Evolutionary conservation across 306 rosid genomes (phyloP).

Genomic region (Luffa aegyptiaca): DNA sequence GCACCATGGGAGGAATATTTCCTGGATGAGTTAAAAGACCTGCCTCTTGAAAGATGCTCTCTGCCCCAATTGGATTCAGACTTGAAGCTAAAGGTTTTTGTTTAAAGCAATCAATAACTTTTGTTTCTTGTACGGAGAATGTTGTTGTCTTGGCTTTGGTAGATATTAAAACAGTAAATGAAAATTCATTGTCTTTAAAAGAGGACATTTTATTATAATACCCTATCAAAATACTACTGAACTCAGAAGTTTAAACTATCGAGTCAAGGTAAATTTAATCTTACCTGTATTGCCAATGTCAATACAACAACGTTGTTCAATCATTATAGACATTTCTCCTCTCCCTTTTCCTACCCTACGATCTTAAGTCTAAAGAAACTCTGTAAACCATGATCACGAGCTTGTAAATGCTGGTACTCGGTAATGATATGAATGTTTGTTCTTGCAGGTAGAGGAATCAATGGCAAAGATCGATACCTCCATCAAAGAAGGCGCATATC

Average conservation of each 20-base stretch:
- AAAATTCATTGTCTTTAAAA: not conserved
- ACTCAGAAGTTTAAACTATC: not conserved
- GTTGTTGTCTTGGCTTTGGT: not conserved
- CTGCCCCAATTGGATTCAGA: conserved; percentile 44
- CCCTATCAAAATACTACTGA: not conserved
- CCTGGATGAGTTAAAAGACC: conserved; percentile 62
- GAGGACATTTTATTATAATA: not conserved
- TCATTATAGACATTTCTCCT: not conserved
- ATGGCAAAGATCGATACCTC: conserved; percentile 63
- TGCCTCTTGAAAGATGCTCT: conserved; percentile 57
- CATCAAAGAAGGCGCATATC: conserved; percentile 84
- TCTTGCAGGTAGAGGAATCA: conserved; percentile 57
- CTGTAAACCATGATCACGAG: not conserved
- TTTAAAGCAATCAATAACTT: not conserved
- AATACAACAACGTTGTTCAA: not conserved
- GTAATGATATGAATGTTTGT: not conserved
- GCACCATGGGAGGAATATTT: conserved; percentile 95
- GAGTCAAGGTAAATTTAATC: not conserved
- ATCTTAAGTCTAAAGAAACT: not conserved
- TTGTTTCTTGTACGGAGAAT: not conserved
- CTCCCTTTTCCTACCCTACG: not conserved
- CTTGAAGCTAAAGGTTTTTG: conserved; percentile 50
- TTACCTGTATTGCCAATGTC: not conserved
- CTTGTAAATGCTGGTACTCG: not conserved
- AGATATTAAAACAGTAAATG: not conserved